Conservation (phyloP, 345 rosid genomes). For the Jatropha curcas region DNA sequence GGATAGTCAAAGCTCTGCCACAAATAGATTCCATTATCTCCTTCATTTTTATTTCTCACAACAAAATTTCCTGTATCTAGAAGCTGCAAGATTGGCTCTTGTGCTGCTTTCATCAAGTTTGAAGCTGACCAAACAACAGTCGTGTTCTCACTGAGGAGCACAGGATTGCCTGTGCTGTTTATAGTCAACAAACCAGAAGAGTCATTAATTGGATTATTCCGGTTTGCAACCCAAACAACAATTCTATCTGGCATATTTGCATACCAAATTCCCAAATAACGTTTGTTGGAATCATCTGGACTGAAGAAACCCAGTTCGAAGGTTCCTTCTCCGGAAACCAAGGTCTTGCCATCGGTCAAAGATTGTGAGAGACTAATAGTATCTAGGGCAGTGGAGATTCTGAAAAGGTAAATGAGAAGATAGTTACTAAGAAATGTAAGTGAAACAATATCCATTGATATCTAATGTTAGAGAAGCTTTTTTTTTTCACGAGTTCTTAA, state of each 20-base stretch:
- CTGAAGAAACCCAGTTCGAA: constrained; percentile 23
- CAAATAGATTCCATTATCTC: not conserved
- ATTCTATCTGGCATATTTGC: not conserved
- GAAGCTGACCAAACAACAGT: constrained; percentile 20
- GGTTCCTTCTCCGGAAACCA: constrained; percentile 11
- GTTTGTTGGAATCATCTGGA: constrained; percentile 9
- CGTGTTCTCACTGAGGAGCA: constrained; percentile 1
- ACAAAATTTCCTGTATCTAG: constrained; percentile 17
- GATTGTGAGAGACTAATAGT: constrained; percentile 24
- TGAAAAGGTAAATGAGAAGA: not conserved
- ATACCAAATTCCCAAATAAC: constrained; percentile 22
- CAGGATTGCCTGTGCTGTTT: constrained; percentile 3
- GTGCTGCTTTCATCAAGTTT: not conserved
- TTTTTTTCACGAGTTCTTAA: too few species aligned
- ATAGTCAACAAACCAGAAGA: constrained; percentile 15
- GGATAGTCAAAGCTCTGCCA: constrained; percentile 13
- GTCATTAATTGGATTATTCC: constrained; percentile 14
- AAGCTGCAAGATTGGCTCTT: not conserved
- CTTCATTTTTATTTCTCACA: not conserved
- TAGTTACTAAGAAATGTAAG: not conserved
- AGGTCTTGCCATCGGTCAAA: constrained; percentile 15
- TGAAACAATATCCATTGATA: constrained; percentile 11
- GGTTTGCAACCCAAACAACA: constrained; percentile 25
- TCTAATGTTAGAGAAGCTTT: not conserved
- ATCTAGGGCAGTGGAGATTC: constrained; percentile 12